These are phyloP conservation scores for Didymella keratinophila DNA, from an alignment of 2,329 filamentous ascomycete genomes.

Conservation along the genomic window DNA sequence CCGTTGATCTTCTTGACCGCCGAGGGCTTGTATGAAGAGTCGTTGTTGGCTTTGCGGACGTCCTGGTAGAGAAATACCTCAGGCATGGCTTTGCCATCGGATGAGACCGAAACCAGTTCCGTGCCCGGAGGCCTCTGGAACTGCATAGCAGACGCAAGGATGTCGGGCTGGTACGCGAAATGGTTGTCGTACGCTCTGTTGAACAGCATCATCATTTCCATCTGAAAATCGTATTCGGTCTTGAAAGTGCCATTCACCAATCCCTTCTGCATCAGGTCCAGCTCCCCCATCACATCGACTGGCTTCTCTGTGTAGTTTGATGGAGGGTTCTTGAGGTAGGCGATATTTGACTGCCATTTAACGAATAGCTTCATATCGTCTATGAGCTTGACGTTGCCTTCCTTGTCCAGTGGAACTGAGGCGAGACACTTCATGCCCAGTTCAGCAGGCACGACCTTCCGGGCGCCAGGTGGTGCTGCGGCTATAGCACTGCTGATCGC, in stretches of 20 bases:
- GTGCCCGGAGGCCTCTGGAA: constrained; percentile 44
- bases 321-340: constrained; percentile 51
- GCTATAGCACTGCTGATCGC: constrained; percentile 39
- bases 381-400: constrained; percentile 44
- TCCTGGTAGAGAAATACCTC: constrained; percentile 49
- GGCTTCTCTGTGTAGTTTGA: constrained; percentile 48
- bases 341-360: constrained; percentile 52
- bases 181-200: constrained; percentile 53
- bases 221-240: constrained; percentile 54
- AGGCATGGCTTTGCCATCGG: constrained; percentile 47
- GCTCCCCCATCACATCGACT: constrained; percentile 50
- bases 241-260: constrained; percentile 42
- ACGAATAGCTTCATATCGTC: constrained; percentile 47
- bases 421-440: constrained; percentile 45
- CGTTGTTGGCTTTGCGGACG: constrained; percentile 34
- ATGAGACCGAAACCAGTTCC: constrained; percentile 47
- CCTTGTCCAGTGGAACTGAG: constrained; percentile 49
- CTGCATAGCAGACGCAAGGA: constrained; percentile 48
- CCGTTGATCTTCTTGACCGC: constrained; percentile 51
- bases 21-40: constrained; percentile 45
- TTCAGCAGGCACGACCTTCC: constrained; percentile 46
- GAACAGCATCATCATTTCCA: constrained; percentile 46
- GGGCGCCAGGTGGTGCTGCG: constrained; percentile 35
- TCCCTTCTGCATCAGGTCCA: constrained; percentile 46
- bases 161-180: constrained; percentile 49